Conservation (phyloP, 768 basidiomycete genomes). For the Lentinula edodes region DNA sequence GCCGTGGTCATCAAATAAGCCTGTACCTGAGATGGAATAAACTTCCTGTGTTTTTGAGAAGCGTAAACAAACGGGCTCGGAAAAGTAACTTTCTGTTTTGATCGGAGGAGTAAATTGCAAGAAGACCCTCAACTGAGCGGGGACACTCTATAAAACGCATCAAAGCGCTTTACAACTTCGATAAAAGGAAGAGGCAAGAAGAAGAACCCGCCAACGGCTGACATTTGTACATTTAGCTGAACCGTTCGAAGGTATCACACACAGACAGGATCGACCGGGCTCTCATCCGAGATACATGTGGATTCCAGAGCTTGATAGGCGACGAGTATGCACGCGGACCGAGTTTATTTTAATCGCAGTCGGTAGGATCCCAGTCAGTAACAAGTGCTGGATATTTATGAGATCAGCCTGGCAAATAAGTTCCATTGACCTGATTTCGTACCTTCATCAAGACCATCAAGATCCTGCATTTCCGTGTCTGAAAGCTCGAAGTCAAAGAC, state of each 20-base stretch:
- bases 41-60: background rate
- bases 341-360: conserved; percentile 18
- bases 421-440: conserved; percentile 11
- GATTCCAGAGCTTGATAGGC: background rate
- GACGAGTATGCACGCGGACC: background rate
- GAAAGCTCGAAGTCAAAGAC: conserved; percentile 60
- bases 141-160: background rate
- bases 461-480: conserved; percentile 37
- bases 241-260: background rate
- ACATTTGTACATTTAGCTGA: background rate
- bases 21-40: background rate
- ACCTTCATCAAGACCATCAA: conserved; percentile 56
- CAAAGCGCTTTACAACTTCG: background rate
- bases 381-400: conserved; percentile 24
- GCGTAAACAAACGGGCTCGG: background rate
- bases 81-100: background rate
- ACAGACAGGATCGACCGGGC: background rate
- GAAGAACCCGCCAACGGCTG: background rate
- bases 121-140: background rate
- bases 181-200: background rate
- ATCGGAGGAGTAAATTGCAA: background rate
- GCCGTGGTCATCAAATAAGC: background rate
- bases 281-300: background rate
- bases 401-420: background rate
- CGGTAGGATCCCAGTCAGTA: conserved; percentile 39